Percentiles rank a stretch among this genome's conserved stretches.
phyloP scores from a whole-genome alignment of 805 yeast genomes.

The Wickerhamiella alocasiicola region DNA sequence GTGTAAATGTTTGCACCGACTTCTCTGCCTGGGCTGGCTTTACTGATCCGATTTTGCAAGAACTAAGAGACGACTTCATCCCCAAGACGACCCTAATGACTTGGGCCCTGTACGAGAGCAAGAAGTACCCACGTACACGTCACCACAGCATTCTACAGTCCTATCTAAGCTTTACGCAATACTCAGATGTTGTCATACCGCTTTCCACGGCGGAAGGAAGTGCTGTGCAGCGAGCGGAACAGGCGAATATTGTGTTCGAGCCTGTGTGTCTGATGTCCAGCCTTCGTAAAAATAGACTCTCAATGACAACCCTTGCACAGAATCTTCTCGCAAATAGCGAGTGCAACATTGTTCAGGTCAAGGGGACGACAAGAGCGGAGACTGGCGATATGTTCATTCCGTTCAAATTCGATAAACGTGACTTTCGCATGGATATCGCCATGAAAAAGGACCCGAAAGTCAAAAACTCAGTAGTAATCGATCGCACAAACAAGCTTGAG shows the following conservation, averaged over 20 bases:
- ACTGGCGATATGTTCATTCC: constrained; percentile 6
- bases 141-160: constrained; percentile 14
- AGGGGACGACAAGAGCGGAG: not conserved
- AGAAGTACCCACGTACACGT: not conserved
- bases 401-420: not conserved
- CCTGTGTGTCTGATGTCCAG: constrained; percentile 32
- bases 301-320: constrained; percentile 35
- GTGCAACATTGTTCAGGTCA: constrained; percentile 37
- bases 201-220: constrained; percentile 4
- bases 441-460: not conserved
- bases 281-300: constrained; percentile 26
- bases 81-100: constrained; percentile 15
- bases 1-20: constrained; percentile 59
- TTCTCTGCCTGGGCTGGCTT: constrained; percentile 77
- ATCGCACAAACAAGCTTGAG: constrained; percentile 1
- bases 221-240: constrained; percentile 20
- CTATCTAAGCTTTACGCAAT: constrained; percentile 14
- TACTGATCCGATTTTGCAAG: constrained; percentile 37
- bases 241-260: constrained; percentile 35
- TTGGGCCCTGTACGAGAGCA: constrained; percentile 14
- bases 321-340: constrained; percentile 33
- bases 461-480: not conserved
- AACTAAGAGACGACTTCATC: constrained; percentile 38
- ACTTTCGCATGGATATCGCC: not conserved
- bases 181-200: constrained; percentile 18